Evolutionary conservation across 1,284 basidiomycete species (phyloP), one percentile per base, ranked within the genome.

Genomic region (Porogramme epimiltina): DNA sequence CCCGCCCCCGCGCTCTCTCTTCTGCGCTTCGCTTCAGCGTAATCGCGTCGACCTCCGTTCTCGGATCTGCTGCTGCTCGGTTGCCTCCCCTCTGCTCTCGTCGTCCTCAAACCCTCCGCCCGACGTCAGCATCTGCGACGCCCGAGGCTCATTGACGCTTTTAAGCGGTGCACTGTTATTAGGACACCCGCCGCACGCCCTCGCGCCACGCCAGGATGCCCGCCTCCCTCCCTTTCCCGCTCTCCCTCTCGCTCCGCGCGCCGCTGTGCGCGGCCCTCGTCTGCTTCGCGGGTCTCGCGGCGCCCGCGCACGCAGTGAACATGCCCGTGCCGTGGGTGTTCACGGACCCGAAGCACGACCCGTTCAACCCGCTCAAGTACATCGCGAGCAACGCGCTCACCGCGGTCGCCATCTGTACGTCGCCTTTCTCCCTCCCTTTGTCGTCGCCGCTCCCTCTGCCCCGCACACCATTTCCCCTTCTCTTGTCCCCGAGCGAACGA

Each of bases 311-410:
- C 15, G 58, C 45, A 20, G 58, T 65, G 16, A 65, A 81, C 55
- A 80, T 73, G 51, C 56, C 56, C 16, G 53, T 54, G 26, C 56
- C 56, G 31, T 58, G 53, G 53, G 54, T 40, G 51, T 59, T 59
- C 59, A 62, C 67, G 11, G 77, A 84, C 61, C 82, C 82, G 0
- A 73, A 70, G 58, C 49, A 82, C 61, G 83, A 87, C 60, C 74
- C 71, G 0, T 77, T 73, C 61, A 83, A 85, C 62, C 77, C 78
- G 13, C 65, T 84, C 24, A 76, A 76, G 51, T 89, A 88, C 62
- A 85, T 89, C 45, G 74, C 83, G 2, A 79, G 73, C 37, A 80
- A 85, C 61, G 68, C 75, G 3, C 65, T 83, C 33, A 85, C 85
- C 1, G 78, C 69, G 10, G 68, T 85, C 34, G 78, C 82, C 5